Conservation (phyloP, 768 basidiomycete genomes). For the Boletus coccyginus region DNA sequence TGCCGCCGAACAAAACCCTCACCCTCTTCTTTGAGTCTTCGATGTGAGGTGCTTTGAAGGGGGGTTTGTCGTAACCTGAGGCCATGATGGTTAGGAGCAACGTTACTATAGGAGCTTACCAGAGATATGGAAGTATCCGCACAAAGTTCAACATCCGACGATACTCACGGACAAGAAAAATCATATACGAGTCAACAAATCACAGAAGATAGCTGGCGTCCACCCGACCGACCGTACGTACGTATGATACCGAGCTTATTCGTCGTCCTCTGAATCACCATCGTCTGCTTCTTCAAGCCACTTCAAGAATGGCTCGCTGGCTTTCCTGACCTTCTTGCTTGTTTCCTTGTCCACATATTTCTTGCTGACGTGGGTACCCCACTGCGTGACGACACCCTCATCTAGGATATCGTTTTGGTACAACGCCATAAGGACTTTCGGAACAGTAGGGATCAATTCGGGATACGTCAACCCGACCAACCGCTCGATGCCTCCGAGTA, state of each 20-base stretch:
- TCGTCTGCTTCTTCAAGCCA: constrained; percentile 91
- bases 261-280: constrained; percentile 49
- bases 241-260: constrained; percentile 8
- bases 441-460: constrained; percentile 66
- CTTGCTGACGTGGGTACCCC: constrained; percentile 96
- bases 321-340: constrained; percentile 94
- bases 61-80: constrained; percentile 20
- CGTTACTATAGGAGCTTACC: not conserved
- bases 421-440: constrained; percentile 91
- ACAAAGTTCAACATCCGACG: not conserved
- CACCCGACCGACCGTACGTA: not conserved
- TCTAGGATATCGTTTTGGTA: constrained; percentile 93
- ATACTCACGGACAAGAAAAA: not conserved
- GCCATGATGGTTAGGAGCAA: constrained; percentile 11
- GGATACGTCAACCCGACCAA: constrained; percentile 74
- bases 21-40: constrained; percentile 51
- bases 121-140: not conserved
- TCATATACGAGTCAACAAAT: constrained; percentile 14
- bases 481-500: constrained; percentile 92
- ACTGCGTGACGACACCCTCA: constrained; percentile 84
- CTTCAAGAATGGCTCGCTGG: constrained; percentile 93
- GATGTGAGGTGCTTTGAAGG: constrained; percentile 43
- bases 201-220: constrained; percentile 1
- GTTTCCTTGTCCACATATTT: constrained; percentile 95
- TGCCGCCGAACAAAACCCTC: constrained; percentile 50